A percentile compares a stretch with the other conserved stretches of the same genome.
Evolutionary conservation across 140 eudicot species (phyloP).

Genomic region (Bidens hawaiensis): DNA sequence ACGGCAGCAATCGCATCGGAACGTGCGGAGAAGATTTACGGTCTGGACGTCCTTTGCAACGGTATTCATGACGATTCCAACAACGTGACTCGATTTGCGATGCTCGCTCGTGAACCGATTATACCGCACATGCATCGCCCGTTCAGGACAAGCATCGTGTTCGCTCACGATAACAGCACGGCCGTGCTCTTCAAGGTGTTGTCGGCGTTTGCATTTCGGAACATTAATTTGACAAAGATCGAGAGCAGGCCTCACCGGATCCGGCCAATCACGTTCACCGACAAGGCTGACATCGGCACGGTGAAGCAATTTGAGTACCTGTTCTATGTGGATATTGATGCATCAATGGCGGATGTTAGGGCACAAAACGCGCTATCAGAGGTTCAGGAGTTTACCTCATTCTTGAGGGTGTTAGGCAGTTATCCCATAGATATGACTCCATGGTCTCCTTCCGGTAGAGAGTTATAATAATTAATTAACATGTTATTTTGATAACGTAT

Average conservation of each 20-base stretch:
- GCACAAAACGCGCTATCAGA: conserved; percentile 53
- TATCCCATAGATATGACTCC: conserved; percentile 53
- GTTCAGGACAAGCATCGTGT: conserved; percentile 55
- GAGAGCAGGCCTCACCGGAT: too few species aligned
- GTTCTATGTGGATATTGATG: conserved; percentile 57
- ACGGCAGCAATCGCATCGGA: conserved; percentile 53
- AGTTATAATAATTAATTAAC: too few species aligned
- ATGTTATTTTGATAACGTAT: too few species aligned
- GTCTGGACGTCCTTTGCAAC: conserved; percentile 30
- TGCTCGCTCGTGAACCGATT: conserved; percentile 60
- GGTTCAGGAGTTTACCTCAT: conserved; percentile 47
- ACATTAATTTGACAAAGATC: conserved; percentile 48
- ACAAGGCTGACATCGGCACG: conserved; percentile 37
- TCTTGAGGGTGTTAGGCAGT: conserved; percentile 51
- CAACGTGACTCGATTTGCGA: conserved; percentile 47
- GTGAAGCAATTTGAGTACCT: conserved; percentile 43
- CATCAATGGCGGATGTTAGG: conserved; percentile 55
- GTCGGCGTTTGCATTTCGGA: conserved; percentile 44
- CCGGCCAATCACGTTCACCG: too few species aligned
- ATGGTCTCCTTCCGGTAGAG: conserved; percentile 22
- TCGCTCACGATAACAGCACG: conserved; percentile 39
- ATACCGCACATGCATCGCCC: conserved; percentile 45
- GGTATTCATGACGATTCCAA: conserved; percentile 47
- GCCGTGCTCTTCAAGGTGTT: conserved; percentile 44
- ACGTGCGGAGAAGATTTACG: conserved; percentile 50